Conservation (phyloP, 495 filamentous ascomycete species). For the Lophiotrema nucula region DNA sequence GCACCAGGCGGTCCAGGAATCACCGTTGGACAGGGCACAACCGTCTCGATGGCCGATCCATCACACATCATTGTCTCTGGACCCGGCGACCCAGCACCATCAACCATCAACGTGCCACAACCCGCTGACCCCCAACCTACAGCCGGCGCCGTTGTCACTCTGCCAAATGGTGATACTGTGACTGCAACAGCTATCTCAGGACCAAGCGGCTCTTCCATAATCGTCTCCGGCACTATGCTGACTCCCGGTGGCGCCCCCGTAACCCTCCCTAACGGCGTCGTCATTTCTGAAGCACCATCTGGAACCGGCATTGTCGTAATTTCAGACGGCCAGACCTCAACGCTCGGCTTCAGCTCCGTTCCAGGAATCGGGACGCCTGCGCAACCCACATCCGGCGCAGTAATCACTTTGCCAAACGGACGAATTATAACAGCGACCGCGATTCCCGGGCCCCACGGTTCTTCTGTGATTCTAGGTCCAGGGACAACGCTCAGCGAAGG, state of each 20-base stretch:
- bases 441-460: background rate
- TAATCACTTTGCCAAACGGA: conserved; percentile 14
- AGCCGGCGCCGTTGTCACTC: conserved; percentile 10
- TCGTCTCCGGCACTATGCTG: conserved; percentile 9
- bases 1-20: conserved; percentile 10
- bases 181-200: conserved; percentile 12
- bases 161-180: conserved; percentile 9
- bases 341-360: conserved; percentile 6
- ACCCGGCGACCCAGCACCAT: background rate
- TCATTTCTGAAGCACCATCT: conserved; percentile 7
- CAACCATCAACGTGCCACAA: conserved; percentile 7
- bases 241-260: conserved; percentile 5
- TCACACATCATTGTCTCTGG: conserved; percentile 12
- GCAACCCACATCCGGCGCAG: conserved; percentile 6
- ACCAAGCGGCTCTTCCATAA: background rate
- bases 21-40: conserved; percentile 7
- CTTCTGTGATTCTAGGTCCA: background rate
- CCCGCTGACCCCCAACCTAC: background rate
- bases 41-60: conserved; percentile 16
- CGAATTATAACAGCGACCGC: conserved; percentile 7
- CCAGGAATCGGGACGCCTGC: background rate
- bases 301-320: conserved; percentile 10
- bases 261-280: conserved; percentile 13
- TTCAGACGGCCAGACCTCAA: background rate
- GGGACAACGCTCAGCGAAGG: conserved; percentile 8